Conservation (phyloP, 2,329 filamentous ascomycete species). For the Epichloe sibirici region DNA sequence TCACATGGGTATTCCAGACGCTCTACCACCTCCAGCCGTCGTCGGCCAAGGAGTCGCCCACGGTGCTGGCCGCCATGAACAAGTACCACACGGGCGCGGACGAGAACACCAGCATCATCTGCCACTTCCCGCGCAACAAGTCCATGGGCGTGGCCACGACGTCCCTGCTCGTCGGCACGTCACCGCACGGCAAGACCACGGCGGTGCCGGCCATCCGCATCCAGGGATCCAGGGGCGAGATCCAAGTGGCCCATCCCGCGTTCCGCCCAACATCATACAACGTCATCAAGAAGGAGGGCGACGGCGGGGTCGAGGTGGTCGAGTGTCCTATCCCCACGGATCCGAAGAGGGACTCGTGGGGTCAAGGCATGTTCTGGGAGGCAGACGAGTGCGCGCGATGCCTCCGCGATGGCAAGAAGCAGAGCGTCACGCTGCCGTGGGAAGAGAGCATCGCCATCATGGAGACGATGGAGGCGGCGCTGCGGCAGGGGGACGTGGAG, state of each 20-base stretch:
- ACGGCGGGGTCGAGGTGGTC: constrained; percentile 35
- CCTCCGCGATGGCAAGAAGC: constrained; percentile 61
- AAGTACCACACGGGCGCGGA: constrained; percentile 67
- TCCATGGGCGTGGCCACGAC: constrained; percentile 64
- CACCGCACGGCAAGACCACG: constrained; percentile 47
- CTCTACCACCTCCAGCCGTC: constrained; percentile 69
- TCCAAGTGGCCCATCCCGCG: constrained; percentile 63
- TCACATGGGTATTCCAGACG: constrained; percentile 86
- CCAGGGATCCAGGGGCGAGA: constrained; percentile 69
- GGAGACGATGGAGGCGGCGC: constrained; percentile 51
- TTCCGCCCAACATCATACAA: constrained; percentile 56
- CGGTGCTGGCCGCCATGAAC: constrained; percentile 55
- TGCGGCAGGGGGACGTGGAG: constrained; percentile 38
- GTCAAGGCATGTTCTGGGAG: constrained; percentile 84
- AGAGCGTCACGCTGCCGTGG: constrained; percentile 59
- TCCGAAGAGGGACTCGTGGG: constrained; percentile 33
- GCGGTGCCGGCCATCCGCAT: constrained; percentile 61
- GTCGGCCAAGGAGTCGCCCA: constrained; percentile 54
- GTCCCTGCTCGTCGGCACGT: constrained; percentile 46
- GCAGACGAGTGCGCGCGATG: constrained; percentile 69
- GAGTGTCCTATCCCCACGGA: constrained; percentile 43
- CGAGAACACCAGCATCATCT: constrained; percentile 64
- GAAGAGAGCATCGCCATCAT: constrained; percentile 76
- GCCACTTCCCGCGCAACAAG: constrained; percentile 58
- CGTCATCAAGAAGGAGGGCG: constrained; percentile 43